Percentiles rank a stretch among this genome's conserved stretches.
These are phyloP conservation scores for Nannizziopsis arthrosporioides DNA, from an alignment of 2,329 filamentous ascomycete genomes.

Conservation along the genomic window DNA sequence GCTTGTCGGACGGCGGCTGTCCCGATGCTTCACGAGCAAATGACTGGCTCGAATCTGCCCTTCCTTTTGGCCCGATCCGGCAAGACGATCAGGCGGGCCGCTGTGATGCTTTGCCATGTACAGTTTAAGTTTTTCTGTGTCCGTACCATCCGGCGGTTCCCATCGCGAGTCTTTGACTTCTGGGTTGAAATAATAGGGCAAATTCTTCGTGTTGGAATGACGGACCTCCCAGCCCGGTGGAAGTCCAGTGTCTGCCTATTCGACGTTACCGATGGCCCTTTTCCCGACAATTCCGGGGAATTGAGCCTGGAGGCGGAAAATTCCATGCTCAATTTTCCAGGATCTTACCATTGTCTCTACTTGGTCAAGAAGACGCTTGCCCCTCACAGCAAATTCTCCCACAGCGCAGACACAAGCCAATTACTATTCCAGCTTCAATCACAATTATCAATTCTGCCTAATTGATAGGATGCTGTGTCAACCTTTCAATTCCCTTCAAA, in stretches of 20 bases:
- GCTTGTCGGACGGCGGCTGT: constrained; percentile 77
- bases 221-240: constrained; percentile 88
- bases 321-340: constrained; percentile 4
- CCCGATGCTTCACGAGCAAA: constrained; percentile 83
- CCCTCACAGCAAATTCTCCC: not conserved
- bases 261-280: constrained; percentile 5
- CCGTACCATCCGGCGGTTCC: constrained; percentile 81
- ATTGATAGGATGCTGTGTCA: no score
- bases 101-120: constrained; percentile 90
- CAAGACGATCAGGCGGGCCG: constrained; percentile 29
- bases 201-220: constrained; percentile 95
- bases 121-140: constrained; percentile 81
- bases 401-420: not conserved
- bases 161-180: constrained; percentile 79
- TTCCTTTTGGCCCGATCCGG: constrained; percentile 37
- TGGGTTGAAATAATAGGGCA: constrained; percentile 96
- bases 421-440: not conserved
- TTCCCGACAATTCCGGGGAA: not conserved
- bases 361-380: not conserved
- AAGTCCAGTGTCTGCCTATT: constrained; percentile 62
- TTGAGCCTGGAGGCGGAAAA: not conserved
- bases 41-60: constrained; percentile 92
- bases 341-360: constrained; percentile 9
- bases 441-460: not conserved
- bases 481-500: no score